These are phyloP conservation scores for Adansonia rubrostipa DNA, from an alignment of 441 rosid genomes.

Conservation along the genomic window DNA sequence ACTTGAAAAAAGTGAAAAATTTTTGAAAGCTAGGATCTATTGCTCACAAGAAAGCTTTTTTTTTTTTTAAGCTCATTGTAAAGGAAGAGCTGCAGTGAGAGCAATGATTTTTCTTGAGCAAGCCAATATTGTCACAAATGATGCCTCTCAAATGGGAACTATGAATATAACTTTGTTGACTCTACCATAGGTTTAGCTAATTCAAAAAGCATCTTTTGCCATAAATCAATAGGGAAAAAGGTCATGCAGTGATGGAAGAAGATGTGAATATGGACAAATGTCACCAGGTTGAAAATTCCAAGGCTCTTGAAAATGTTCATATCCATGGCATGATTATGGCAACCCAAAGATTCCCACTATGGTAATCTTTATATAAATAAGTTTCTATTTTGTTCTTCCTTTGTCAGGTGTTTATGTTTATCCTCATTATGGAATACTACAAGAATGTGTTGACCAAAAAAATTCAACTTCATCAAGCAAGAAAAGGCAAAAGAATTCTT, in stretches of 20 bases:
- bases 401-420: too few species aligned
- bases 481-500: too few species aligned
- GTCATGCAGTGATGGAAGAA: slow-evolving; percentile 30
- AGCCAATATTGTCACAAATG: slow-evolving; percentile 30
- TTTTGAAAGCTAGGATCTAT: slow-evolving; percentile 86
- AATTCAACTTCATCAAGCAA: too few species aligned
- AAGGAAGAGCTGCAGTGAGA: slow-evolving; percentile 69
- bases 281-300: not conserved
- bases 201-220: slow-evolving; percentile 20
- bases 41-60: slow-evolving; percentile 91
- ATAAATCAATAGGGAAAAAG: slow-evolving; percentile 28
- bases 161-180: slow-evolving; percentile 11
- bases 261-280: slow-evolving; percentile 28
- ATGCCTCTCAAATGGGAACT: slow-evolving; percentile 31
- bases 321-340: slow-evolving; percentile 4
- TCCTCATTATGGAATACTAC: too few species aligned
- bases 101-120: slow-evolving; percentile 47
- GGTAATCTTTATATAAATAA: too few species aligned
- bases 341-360: too few species aligned
- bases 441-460: too few species aligned
- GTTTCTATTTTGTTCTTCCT: too few species aligned
- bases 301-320: not conserved
- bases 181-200: slow-evolving; percentile 18
- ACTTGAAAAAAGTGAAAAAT: slow-evolving; percentile 28
- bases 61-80: slow-evolving; percentile 84